Conservation (phyloP, 2,329 filamentous ascomycete species). For the Colletotrichum musae region DNA sequence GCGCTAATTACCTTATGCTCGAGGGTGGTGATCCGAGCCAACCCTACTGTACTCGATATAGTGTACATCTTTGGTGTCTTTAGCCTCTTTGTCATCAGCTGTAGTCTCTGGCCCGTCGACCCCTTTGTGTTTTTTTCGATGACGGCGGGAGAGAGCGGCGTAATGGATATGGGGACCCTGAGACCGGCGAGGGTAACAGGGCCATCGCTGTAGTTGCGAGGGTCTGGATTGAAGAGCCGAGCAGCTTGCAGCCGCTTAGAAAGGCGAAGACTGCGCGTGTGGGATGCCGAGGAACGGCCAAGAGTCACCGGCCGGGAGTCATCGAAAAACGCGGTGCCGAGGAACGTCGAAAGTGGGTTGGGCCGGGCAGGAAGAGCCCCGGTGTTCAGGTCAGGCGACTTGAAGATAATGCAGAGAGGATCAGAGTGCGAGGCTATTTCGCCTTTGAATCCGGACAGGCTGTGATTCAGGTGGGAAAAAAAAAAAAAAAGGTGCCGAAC, state of each 20-base stretch:
- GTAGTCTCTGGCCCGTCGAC: slow-evolving; percentile 12
- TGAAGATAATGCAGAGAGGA: slow-evolving; percentile 4
- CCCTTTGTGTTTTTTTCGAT: slow-evolving; percentile 4
- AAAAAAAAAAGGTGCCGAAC: not conserved
- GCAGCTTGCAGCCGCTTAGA: not conserved
- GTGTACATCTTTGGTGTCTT: not conserved
- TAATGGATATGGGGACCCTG: not conserved
- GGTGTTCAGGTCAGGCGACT: slow-evolving; percentile 20
- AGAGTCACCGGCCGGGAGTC: not conserved
- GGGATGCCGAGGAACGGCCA: not conserved
- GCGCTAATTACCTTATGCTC: slow-evolving; percentile 12
- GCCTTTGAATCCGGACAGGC: no score
- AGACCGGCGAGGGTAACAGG: not conserved
- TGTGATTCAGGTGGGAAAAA: not conserved
- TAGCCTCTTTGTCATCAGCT: no score
- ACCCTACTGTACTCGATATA: slow-evolving; percentile 8
- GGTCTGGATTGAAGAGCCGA: not conserved
- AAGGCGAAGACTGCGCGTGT: not conserved
- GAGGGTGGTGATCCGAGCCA: slow-evolving; percentile 36
- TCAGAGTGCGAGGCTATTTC: not conserved
- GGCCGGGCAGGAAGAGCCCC: slow-evolving; percentile 7
- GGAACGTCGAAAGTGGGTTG: slow-evolving; percentile 9
- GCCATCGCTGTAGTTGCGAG: slow-evolving; percentile 3
- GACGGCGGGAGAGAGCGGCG: slow-evolving; percentile 10
- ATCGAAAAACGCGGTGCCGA: not conserved